phyloP scores from a whole-genome alignment of 768 basidiomycete genomes.

The Plicaturopsis crispa region DNA sequence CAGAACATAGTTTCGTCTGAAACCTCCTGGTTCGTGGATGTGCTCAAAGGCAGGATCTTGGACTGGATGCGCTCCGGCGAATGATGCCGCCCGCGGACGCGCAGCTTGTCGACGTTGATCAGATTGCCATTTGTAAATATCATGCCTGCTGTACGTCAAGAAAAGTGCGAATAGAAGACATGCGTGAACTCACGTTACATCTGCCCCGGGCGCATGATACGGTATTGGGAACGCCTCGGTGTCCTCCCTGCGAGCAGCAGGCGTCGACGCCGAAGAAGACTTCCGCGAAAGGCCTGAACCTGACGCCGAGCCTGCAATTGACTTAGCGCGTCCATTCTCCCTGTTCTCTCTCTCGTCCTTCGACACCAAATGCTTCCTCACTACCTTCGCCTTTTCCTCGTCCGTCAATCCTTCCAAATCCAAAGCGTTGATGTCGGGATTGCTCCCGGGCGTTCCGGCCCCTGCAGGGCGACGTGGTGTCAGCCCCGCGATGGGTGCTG shows the following conservation, averaged over 20 bases:
- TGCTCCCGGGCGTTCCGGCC: conserved; percentile 19
- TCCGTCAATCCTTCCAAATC: conserved; percentile 61
- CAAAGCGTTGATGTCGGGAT: conserved; percentile 19
- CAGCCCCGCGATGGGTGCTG: conserved; percentile 11
- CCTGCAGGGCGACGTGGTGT: conserved; percentile 7
- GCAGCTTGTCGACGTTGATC: conserved; percentile 55
- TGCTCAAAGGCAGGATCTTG: conserved; percentile 81
- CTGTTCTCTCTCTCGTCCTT: conserved; percentile 47
- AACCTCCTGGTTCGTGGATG: conserved; percentile 93
- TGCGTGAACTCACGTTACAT: conserved; percentile 74
- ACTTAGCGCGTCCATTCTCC: conserved; percentile 5
- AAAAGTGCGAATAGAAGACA: conserved; percentile 8
- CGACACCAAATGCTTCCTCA: conserved; percentile 75
- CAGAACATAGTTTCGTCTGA: conserved; percentile 82
- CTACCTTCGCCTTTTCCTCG: conserved; percentile 77
- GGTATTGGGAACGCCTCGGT: conserved; percentile 81
- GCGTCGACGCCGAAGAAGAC: conserved; percentile 16
- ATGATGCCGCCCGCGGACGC: conserved; percentile 67
- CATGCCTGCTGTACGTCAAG: conserved; percentile 46
- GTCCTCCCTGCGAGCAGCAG: conserved; percentile 31
- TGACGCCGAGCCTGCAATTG: conserved; percentile 4
- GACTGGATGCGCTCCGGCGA: conserved; percentile 42
- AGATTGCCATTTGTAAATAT: conserved; percentile 93
- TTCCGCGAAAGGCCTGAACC: conserved; percentile 14
- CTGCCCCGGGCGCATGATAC: conserved; percentile 81